Conservation (phyloP, 2,329 filamentous ascomycete genomes). For the Fusarium nelsonii region DNA sequence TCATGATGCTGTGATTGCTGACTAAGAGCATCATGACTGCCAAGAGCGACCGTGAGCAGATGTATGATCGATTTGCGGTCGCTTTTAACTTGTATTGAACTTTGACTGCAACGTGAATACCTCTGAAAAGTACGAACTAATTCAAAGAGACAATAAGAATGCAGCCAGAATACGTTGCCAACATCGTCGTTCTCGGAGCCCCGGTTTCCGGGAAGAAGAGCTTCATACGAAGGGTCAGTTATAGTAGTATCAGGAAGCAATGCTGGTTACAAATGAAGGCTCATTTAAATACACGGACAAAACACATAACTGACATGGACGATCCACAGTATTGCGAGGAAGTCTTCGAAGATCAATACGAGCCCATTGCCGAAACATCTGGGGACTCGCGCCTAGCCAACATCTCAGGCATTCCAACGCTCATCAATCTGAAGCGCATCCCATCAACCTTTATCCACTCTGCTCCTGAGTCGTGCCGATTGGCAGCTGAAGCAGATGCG, state of each 20-base stretch:
- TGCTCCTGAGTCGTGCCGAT: conserved; percentile 14
- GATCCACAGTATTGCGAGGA: conserved; percentile 32
- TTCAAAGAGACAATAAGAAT: conserved; percentile 1
- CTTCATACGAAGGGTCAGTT: conserved; percentile 39
- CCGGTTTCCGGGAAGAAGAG: conserved; percentile 36
- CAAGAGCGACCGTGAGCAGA: conserved; percentile 18
- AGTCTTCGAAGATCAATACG: conserved; percentile 35
- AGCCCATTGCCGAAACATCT: conserved; percentile 35
- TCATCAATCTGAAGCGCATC: conserved; percentile 34
- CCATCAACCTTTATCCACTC: conserved; percentile 29
- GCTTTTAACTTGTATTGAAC: not conserved
- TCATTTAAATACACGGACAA: not conserved
- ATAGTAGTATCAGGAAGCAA: not conserved
- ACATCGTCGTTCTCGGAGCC: conserved; percentile 38
- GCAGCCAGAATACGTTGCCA: conserved; percentile 22
- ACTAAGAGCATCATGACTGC: conserved; percentile 39
- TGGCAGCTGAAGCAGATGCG: conserved; percentile 31
- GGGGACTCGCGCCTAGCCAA: conserved; percentile 28
- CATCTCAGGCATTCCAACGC: conserved; percentile 22
- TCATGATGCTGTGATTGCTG: conserved; percentile 32
- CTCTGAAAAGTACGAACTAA: not conserved
- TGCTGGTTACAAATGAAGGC: not conserved
- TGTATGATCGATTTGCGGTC: conserved; percentile 17
- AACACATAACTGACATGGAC: not conserved
- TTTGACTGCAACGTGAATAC: not conserved